Percentiles rank a stretch among this genome's conserved stretches.
phyloP scores from a whole-genome alignment of 108 stramenopile genomes.

The Seminavis robusta region DNA sequence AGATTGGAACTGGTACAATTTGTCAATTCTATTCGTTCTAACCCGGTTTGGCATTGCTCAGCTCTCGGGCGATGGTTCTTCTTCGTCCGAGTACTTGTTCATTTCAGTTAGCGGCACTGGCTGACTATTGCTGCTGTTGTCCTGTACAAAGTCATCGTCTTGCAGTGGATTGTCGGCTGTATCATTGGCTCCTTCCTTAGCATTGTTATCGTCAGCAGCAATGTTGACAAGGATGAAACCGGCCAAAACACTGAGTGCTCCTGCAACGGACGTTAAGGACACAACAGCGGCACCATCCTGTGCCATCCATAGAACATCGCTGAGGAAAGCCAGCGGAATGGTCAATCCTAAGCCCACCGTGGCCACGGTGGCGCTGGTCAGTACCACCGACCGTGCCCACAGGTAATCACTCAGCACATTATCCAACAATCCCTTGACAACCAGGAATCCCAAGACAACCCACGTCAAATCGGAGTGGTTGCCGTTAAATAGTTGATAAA shows the following conservation, averaged over 20 bases:
- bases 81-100: too few species aligned
- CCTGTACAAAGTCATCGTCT: too few species aligned
- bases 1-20: too few species aligned
- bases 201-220: conserved; percentile 25
- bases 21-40: too few species aligned
- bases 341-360: conserved; percentile 95
- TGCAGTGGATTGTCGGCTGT: too few species aligned
- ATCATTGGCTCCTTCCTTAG: too few species aligned
- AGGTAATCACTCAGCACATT: conserved; percentile 91
- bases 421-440: conserved; percentile 79
- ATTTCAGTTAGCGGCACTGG: too few species aligned
- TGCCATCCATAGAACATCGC: conserved; percentile 50
- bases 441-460: conserved; percentile 59
- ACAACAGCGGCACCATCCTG: neutral
- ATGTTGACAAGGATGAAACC: conserved; percentile 84
- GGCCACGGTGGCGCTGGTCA: conserved; percentile 95
- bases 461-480: conserved; percentile 28
- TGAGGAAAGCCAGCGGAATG: conserved; percentile 90
- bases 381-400: conserved; percentile 93
- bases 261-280: conserved; percentile 34
- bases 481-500: conserved; percentile 34
- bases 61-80: too few species aligned
- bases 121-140: too few species aligned
- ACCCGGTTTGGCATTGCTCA: too few species aligned
- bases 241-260: conserved; percentile 60